Evolutionary conservation across 164 flowering plant genomes (phyloP).

Genomic region (Euptelea pleiosperma): DNA sequence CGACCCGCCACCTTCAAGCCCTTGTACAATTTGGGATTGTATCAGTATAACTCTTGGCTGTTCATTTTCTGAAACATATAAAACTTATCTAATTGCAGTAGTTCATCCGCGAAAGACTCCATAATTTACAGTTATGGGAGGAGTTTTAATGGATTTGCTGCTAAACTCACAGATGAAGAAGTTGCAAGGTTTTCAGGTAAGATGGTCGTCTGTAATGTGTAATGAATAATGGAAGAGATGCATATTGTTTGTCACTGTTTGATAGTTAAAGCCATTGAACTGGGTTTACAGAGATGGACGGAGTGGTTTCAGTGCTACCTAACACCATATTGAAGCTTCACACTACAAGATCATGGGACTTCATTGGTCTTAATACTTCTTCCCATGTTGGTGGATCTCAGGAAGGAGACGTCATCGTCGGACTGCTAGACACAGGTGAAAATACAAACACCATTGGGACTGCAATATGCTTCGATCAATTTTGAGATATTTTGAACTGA

Average conservation of each 20-base stretch:
- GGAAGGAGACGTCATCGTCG: conserved; percentile 33
- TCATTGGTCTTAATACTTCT: conserved; percentile 27
- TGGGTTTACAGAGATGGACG: conserved; percentile 20
- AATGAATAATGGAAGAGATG: too few species aligned
- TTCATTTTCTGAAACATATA: too few species aligned
- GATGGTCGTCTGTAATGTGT: too few species aligned
- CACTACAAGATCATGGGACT: conserved; percentile 52
- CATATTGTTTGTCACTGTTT: too few species aligned
- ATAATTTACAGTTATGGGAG: conserved; percentile 24
- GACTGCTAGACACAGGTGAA: conserved; percentile 35
- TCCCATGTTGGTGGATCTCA: neutral
- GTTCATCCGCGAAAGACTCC: neutral
- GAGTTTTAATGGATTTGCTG: conserved; percentile 46
- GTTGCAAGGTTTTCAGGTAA: conserved; percentile 22
- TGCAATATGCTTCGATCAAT: too few species aligned
- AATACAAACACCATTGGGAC: too few species aligned
- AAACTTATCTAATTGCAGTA: neutral
- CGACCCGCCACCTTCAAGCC: too few species aligned
- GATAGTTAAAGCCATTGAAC: too few species aligned
- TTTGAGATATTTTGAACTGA: too few species aligned
- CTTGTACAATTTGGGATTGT: too few species aligned
- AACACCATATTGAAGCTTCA: conserved; percentile 16
- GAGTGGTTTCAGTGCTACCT: conserved; percentile 35
- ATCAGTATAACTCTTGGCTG: too few species aligned
- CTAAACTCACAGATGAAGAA: conserved; percentile 30